These are phyloP conservation scores for Fusarium torreyae DNA, from an alignment of 2,329 filamentous ascomycete species.

Conservation along the genomic window DNA sequence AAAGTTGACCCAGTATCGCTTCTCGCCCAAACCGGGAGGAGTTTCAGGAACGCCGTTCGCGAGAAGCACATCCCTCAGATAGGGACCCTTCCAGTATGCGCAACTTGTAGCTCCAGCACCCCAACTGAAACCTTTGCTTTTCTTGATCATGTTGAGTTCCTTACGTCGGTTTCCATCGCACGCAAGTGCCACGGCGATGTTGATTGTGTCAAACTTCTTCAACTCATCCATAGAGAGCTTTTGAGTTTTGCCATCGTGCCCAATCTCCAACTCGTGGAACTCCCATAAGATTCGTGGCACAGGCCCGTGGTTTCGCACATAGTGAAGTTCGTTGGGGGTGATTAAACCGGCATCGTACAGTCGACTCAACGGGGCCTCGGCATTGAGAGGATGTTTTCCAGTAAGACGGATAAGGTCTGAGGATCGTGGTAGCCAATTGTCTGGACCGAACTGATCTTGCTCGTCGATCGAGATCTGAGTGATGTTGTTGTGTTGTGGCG, in stretches of 20 bases:
- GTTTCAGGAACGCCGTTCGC: conserved; percentile 56
- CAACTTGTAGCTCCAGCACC: conserved; percentile 62
- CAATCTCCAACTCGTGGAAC: conserved; percentile 63
- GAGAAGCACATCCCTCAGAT: conserved; percentile 62
- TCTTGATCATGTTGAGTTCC: conserved; percentile 66
- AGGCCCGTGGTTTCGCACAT: conserved; percentile 68
- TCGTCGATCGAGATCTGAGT: not conserved
- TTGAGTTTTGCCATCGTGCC: conserved; percentile 54
- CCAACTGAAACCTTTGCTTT: conserved; percentile 65
- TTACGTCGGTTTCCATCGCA: conserved; percentile 67
- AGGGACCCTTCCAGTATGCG: conserved; percentile 66
- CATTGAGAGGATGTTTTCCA: conserved; percentile 68
- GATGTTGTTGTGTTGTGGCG: not conserved
- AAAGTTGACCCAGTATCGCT: conserved; percentile 62
- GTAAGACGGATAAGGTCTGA: conserved; percentile 64
- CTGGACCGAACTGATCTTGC: not conserved
- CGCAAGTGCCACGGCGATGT: conserved; percentile 63
- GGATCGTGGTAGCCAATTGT: conserved; percentile 63
- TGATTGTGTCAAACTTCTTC: conserved; percentile 60
- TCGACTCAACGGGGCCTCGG: conserved; percentile 59
- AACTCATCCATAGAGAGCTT: conserved; percentile 62
- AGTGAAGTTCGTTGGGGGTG: conserved; percentile 43
- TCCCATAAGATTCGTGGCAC: conserved; percentile 67
- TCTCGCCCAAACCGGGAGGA: conserved; percentile 1
- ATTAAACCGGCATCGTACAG: conserved; percentile 53